A percentile compares a stretch with the other conserved stretches of the same genome.
Evolutionary conservation across 306 rosid species (phyloP).

Genomic region (Trifolium dubium): DNA sequence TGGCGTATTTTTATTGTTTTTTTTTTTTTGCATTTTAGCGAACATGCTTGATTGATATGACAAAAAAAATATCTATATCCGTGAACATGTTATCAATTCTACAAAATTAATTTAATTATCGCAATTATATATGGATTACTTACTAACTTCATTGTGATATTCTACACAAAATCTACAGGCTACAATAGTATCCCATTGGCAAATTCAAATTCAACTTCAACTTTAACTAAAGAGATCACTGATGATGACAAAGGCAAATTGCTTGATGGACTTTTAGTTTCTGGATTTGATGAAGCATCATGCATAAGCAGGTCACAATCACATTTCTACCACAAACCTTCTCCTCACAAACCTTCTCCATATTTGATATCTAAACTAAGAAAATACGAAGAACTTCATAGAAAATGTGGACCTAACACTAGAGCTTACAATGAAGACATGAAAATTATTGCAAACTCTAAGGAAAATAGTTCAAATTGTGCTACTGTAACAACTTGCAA

Average conservation of each 20-base stretch:
- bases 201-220: slow-evolving; percentile 29
- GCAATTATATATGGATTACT: background rate
- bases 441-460: slow-evolving; percentile 38
- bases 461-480: background rate
- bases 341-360: slow-evolving; percentile 55
- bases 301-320: slow-evolving; percentile 63
- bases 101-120: background rate
- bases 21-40: no score
- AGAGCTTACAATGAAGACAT: slow-evolving; percentile 47
- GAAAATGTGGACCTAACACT: slow-evolving; percentile 57
- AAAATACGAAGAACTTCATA: slow-evolving; percentile 58
- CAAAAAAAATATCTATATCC: no score
- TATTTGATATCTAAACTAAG: slow-evolving; percentile 62
- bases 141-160: background rate
- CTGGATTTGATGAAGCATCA: slow-evolving; percentile 56
- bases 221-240: background rate
- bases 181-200: background rate
- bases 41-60: no score
- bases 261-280: slow-evolving; percentile 54
- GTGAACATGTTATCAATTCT: background rate
- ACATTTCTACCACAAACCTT: slow-evolving; percentile 48
- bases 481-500: slow-evolving; percentile 37
- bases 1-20: no score
- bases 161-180: slow-evolving; percentile 5
- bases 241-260: slow-evolving; percentile 53